phyloP scores from a whole-genome alignment of 805 yeast genomes.

The Clavispora fructus region DNA sequence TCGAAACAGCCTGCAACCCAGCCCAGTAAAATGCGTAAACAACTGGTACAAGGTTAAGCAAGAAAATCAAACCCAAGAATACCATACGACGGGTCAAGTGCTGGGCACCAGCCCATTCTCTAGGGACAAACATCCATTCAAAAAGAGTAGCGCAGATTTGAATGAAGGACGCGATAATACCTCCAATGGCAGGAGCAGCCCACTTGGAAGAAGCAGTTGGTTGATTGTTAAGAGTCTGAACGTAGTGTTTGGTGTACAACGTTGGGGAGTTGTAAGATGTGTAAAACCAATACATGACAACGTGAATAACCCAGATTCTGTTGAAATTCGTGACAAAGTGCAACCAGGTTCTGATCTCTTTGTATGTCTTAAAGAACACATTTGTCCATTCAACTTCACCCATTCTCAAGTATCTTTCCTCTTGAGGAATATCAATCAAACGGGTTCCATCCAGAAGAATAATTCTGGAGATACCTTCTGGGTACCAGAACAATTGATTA shows the following conservation, averaged over 20 bases:
- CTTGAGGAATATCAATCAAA: conserved; percentile 81
- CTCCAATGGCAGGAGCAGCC: conserved; percentile 92
- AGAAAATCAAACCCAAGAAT: conserved; percentile 63
- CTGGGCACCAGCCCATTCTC: conserved; percentile 99
- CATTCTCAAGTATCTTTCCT: conserved; percentile 81
- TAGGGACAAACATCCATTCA: conserved; percentile 96
- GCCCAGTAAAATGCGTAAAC: conserved; percentile 82
- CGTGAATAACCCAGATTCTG: conserved; percentile 93
- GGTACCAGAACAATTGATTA: conserved; percentile 98
- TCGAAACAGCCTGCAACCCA: conserved; percentile 59
- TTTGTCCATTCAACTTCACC: conserved; percentile 91
- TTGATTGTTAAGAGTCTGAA: conserved; percentile 74
- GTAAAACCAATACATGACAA: conserved; percentile 90
- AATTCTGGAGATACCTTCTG: conserved; percentile 95
- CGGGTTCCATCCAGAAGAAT: conserved; percentile 88
- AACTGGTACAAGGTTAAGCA: conserved; percentile 76
- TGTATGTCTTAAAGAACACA: conserved; percentile 79
- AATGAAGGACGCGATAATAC: conserved; percentile 74
- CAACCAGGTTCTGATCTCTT: conserved; percentile 71
- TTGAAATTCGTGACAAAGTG: conserved; percentile 71
- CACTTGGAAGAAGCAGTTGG: conserved; percentile 90
- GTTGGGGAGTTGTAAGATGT: conserved; percentile 89
- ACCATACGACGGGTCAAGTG: conserved; percentile 83
- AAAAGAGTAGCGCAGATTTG: conserved; percentile 83
- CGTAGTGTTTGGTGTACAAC: conserved; percentile 80